phyloP scores from a whole-genome alignment of 371 early-diverging fungal genomes.

The Haplosporangium sp. region DNA sequence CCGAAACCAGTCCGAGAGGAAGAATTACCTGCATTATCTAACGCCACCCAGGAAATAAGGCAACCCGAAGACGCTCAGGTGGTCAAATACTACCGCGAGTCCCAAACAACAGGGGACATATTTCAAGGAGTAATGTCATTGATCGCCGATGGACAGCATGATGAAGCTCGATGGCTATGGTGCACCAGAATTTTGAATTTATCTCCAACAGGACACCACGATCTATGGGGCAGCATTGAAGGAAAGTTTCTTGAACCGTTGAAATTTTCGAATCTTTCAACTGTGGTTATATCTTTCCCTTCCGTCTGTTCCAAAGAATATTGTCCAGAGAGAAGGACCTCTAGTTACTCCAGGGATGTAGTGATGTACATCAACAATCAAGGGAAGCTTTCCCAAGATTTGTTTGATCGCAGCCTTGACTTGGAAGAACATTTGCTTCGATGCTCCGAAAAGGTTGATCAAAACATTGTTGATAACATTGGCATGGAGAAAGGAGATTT shows the following conservation, averaged over 20 bases:
- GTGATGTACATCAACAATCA: neutral
- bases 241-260: neutral
- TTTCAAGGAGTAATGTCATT: too few relatives aligned
- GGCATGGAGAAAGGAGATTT: neutral
- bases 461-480: neutral
- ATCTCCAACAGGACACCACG: neutral
- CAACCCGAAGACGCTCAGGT: too few relatives aligned
- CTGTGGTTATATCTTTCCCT: too few relatives aligned
- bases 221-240: neutral
- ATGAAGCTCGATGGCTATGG: conserved; percentile 17
- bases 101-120: too few relatives aligned
- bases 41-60: neutral
- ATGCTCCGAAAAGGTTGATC: neutral
- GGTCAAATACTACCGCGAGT: too few relatives aligned
- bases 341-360: neutral
- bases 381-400: neutral
- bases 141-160: neutral
- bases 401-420: neutral
- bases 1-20: too few relatives aligned
- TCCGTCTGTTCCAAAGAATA: neutral
- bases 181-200: conserved; percentile 4
- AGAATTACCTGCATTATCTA: conserved; percentile 7
- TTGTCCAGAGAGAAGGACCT: neutral
- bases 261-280: neutral
- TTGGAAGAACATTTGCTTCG: too few relatives aligned